Evolutionary conservation across 78 protist species (phyloP).

Genomic region (Planoprotostelium fungivorum): DNA sequence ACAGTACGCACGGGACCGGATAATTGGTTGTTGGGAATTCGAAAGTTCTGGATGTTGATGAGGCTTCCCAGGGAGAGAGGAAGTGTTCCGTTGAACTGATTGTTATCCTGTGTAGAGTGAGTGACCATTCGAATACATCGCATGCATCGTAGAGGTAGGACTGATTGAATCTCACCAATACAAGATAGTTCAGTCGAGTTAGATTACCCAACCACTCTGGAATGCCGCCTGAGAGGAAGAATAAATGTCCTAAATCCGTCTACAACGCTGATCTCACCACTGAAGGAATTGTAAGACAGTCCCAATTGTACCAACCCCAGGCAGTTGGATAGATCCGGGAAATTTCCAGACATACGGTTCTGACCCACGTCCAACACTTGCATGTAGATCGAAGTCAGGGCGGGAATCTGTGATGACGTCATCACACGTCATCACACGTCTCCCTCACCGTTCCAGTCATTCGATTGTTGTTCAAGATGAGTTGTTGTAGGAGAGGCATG

Average conservation of each 20-base stretch:
- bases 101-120: no score
- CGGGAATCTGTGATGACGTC: background rate
- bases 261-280: background rate
- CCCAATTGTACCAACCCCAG: background rate
- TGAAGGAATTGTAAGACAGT: background rate
- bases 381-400: background rate
- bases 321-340: background rate
- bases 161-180: background rate
- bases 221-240: background rate
- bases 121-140: no score
- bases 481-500: background rate
- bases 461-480: background rate
- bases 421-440: background rate
- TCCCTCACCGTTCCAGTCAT: background rate
- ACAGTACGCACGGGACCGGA: no score
- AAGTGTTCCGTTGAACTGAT: no score
- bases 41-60: no score
- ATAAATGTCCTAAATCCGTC: background rate
- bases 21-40: no score
- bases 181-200: background rate
- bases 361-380: background rate
- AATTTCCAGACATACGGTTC: background rate
- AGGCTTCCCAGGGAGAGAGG: no score
- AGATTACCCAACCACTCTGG: background rate
- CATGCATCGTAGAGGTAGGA: no score